A percentile compares a stretch with the other conserved stretches of the same genome.
Evolutionary conservation across 2,329 filamentous ascomycete genomes (phyloP).

Genomic region (Fusarium armeniacum): DNA sequence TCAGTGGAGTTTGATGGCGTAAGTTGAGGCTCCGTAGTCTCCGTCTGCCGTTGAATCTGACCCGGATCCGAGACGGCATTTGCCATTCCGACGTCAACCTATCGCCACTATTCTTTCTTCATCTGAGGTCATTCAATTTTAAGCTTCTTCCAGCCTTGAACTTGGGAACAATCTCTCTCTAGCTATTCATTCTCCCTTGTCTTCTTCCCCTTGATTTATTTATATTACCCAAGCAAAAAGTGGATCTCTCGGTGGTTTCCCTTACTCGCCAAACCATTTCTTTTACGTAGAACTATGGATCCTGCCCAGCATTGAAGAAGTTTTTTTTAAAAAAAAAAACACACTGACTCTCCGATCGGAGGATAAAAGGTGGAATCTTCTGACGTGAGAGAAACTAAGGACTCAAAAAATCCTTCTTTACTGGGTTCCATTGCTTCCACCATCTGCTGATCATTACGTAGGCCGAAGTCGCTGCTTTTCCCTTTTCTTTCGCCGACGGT

Average conservation of each 20-base stretch:
- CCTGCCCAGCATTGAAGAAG: conserved; percentile 32
- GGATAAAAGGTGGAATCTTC: conserved; percentile 20
- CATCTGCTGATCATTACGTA: conserved; percentile 18
- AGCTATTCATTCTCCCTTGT: neutral
- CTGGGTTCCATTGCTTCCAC: conserved; percentile 26
- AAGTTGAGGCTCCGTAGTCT: neutral
- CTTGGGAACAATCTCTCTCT: neutral
- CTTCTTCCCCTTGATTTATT: neutral
- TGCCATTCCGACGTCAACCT: neutral
- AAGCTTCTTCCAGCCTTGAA: conserved; percentile 7
- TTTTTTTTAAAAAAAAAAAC: neutral
- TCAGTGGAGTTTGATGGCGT: conserved; percentile 11
- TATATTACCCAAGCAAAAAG: conserved; percentile 3
- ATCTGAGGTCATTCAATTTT: neutral
- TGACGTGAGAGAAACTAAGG: conserved; percentile 38
- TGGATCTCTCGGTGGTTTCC: conserved; percentile 28
- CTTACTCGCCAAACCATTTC: conserved; percentile 31
- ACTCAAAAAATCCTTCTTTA: conserved; percentile 5
- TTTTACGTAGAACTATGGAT: conserved; percentile 47
- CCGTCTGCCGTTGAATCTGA: conserved; percentile 1
- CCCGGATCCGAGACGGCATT: conserved; percentile 10
- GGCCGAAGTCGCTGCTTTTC: neutral
- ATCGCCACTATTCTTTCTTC: neutral
- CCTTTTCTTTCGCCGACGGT: neutral
- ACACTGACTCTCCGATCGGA: conserved; percentile 24